Conservation (phyloP, 2,329 filamentous ascomycete species). For the Phialophora chinensis region DNA sequence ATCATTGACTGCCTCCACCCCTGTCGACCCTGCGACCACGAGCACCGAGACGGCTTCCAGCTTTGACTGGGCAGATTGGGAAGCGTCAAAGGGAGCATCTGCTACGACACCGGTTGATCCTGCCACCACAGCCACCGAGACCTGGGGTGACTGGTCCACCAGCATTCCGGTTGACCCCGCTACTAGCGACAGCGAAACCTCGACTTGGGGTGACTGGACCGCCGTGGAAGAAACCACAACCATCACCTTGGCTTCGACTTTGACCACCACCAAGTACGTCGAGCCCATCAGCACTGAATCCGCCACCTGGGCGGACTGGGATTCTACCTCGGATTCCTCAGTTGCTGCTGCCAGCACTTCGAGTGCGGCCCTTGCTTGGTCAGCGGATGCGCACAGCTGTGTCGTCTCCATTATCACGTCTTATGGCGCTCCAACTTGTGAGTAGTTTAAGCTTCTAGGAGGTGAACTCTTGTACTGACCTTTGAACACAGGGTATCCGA, state of each 20-base stretch:
- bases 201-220: conserved; percentile 40
- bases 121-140: conserved; percentile 47
- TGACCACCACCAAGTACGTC: conserved; percentile 72
- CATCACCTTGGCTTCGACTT: conserved; percentile 65
- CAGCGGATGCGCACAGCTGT: conserved; percentile 26
- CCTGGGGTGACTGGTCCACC: conserved; percentile 28
- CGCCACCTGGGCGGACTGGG: conserved; percentile 39
- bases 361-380: not conserved
- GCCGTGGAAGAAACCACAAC: conserved; percentile 60
- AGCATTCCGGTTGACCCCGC: conserved; percentile 15
- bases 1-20: conserved; percentile 46
- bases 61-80: conserved; percentile 32
- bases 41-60: conserved; percentile 13
- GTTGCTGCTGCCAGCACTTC: conserved; percentile 15
- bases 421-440: conserved; percentile 38
- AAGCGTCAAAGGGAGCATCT: conserved; percentile 9
- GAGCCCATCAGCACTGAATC: conserved; percentile 71
- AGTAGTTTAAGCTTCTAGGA: conserved; percentile 13
- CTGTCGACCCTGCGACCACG: conserved; percentile 54
- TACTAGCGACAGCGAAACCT: conserved; percentile 53
- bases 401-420: conserved; percentile 34
- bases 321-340: conserved; percentile 24
- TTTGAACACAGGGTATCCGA: conserved; percentile 33
- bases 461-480: not conserved
- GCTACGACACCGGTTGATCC: conserved; percentile 12